Conservation (phyloP, 306 rosid genomes). For the Lathyrus aphaca region DNA sequence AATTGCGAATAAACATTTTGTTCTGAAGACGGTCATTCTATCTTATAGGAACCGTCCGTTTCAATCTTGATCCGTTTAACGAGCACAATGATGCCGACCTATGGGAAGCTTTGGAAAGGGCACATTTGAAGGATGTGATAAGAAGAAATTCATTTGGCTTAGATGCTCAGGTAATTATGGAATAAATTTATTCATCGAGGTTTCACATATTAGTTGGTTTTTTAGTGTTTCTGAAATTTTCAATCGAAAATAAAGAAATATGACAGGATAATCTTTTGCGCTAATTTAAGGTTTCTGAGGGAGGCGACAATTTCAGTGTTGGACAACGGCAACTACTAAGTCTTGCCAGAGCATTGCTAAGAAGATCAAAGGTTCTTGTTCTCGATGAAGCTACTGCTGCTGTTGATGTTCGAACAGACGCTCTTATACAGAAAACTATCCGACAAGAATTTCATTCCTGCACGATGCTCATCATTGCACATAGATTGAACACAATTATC, state of each 20-base stretch:
- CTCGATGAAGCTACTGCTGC: conserved; percentile 98
- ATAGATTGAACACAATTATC: conserved; percentile 81
- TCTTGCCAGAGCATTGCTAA: conserved; percentile 81
- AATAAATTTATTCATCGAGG: conserved; percentile 14
- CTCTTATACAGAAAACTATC: conserved; percentile 87
- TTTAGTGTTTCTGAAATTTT: background rate
- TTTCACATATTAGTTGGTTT: background rate
- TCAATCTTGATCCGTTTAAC: conserved; percentile 83
- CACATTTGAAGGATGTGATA: conserved; percentile 75
- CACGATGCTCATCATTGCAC: conserved; percentile 91
- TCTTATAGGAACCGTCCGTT: conserved; percentile 71
- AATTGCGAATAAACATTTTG: conserved; percentile 10
- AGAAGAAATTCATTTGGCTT: conserved; percentile 75
- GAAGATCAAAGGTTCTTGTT: conserved; percentile 85
- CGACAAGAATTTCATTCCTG: conserved; percentile 80
- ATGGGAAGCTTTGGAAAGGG: conserved; percentile 90
- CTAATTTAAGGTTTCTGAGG: conserved; percentile 71
- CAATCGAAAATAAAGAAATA: background rate
- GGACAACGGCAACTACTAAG: conserved; percentile 91
- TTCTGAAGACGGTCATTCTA: conserved; percentile 24
- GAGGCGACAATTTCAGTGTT: conserved; percentile 92
- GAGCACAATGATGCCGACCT: conserved; percentile 83
- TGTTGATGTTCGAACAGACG: conserved; percentile 88
- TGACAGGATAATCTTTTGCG: conserved; percentile 27
- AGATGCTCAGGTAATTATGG: conserved; percentile 67